Percentiles rank a stretch among this genome's conserved stretches.
phyloP scores from a whole-genome alignment of 2,329 filamentous ascomycete genomes.

The Phaeosphaeria sp. region DNA sequence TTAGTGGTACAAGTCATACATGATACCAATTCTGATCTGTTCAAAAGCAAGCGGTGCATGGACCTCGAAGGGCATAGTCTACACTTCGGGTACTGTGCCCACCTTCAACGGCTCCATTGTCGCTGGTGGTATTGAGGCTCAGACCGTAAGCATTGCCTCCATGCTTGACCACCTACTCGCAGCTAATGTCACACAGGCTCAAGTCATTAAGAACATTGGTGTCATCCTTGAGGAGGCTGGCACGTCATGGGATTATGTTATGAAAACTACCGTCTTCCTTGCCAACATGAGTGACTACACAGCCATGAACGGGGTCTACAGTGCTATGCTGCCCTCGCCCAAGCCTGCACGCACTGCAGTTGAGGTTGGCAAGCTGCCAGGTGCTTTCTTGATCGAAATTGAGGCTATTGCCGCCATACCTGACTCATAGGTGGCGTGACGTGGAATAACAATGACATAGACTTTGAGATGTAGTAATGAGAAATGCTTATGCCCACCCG shows the following conservation, averaged over 20 bases:
- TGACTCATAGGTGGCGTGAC: slow-evolving; percentile 15
- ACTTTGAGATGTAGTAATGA: background rate
- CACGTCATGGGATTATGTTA: slow-evolving; percentile 42
- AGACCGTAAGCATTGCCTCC: slow-evolving; percentile 21
- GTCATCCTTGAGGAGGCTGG: slow-evolving; percentile 38
- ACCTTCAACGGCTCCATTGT: slow-evolving; percentile 37
- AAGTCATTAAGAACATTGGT: slow-evolving; percentile 44
- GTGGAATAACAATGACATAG: background rate
- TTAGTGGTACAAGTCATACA: background rate
- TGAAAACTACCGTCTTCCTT: slow-evolving; percentile 43
- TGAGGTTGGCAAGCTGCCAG: slow-evolving; percentile 40
- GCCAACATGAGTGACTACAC: slow-evolving; percentile 41
- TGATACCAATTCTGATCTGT: background rate
- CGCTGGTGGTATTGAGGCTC: slow-evolving; percentile 31
- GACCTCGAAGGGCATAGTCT: slow-evolving; percentile 41
- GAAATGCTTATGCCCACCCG: background rate
- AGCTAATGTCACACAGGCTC: slow-evolving; percentile 26
- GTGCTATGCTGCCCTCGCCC: slow-evolving; percentile 34
- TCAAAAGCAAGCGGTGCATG: slow-evolving; percentile 32
- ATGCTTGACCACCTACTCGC: background rate
- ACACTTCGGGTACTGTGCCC: slow-evolving; percentile 39
- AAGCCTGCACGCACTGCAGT: slow-evolving; percentile 41
- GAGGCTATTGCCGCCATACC: slow-evolving; percentile 42
- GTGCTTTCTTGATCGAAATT: slow-evolving; percentile 40
- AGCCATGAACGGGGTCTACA: slow-evolving; percentile 43